Evolutionary conservation across 805 yeast species (phyloP), one percentile per base, ranked within the genome.

Genomic region (Metahyphopichia silvanorum): DNA sequence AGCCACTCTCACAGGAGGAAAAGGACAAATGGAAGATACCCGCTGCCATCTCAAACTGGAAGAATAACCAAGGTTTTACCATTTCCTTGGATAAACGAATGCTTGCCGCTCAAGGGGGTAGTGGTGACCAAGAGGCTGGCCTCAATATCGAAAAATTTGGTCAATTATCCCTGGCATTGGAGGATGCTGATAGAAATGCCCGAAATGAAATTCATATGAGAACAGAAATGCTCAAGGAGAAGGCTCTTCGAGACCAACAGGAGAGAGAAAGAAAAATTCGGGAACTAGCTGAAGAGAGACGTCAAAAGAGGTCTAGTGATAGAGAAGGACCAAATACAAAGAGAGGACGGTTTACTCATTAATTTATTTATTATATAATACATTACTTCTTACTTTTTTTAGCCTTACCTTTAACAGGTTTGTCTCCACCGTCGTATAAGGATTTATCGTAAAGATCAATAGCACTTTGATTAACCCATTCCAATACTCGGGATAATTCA

Each of bases 41-140:
- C 0, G 80, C 95, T 0, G 86, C 94, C 1, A 76, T 91, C 0
- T 91, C 98, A 1, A 87, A 86, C 55, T 93, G 98, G 97, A 89
- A 88, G 56, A 93, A 93, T 55, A 86, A 89, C 12, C 83, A 85
- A 45, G 97, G 98, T 1, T 86, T 79, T 51, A 79, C 95, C 1
- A 80, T 89, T 27, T 78, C 83, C 1, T 57, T 89, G 25, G 95
- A 88, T 34, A 85, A 83, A 48, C 66, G 97, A 38, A 64, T 86
- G 34, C 38, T 49, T 16, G 81, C 82, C 1, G 70, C 77, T 2
- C 71, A 73, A 10, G 53, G 53, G n/a, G 55, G 55, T 6, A 31
- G 43, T 9, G 20, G 18, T 7, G 18, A 30, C 3, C 30, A 27
- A 10, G 60, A 68, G 2, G 57, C 55, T 19, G 56, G 49, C 8